Evolutionary conservation across 2,329 filamentous ascomycete genomes (phyloP).

Genomic region (Onygenales sp.): DNA sequence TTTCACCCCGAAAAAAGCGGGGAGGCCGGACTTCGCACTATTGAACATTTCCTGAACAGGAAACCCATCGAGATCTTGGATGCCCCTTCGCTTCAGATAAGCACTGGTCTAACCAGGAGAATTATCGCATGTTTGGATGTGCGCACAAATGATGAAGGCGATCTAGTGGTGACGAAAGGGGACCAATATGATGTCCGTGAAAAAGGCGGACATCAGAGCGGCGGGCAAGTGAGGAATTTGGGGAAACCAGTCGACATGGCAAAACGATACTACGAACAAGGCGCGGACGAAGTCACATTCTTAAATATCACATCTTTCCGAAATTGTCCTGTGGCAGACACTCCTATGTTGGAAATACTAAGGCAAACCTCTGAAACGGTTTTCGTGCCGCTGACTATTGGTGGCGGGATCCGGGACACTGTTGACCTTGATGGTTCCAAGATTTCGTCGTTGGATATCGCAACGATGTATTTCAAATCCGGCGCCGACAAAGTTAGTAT

Average conservation of each 20-base stretch:
- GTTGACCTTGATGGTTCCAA: slow-evolving; percentile 78
- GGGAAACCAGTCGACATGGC: slow-evolving; percentile 97
- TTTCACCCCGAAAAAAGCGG: slow-evolving; percentile 98
- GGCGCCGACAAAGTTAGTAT: slow-evolving; percentile 98
- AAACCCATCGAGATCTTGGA: slow-evolving; percentile 48
- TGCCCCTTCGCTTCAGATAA: slow-evolving; percentile 8
- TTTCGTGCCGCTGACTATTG: slow-evolving; percentile 91
- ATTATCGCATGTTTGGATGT: slow-evolving; percentile 96
- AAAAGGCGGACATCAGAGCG: slow-evolving; percentile 52
- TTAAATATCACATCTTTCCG: slow-evolving; percentile 98
- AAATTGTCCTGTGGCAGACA: slow-evolving; percentile 82
- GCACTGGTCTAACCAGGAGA: slow-evolving; percentile 67
- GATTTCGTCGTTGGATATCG: slow-evolving; percentile 85
- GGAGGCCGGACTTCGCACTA: slow-evolving; percentile 69
- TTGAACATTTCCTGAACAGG: slow-evolving; percentile 80
- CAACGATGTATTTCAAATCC: slow-evolving; percentile 93
- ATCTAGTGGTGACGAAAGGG: slow-evolving; percentile 94
- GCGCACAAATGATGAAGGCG: slow-evolving; percentile 83
- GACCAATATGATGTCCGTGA: slow-evolving; percentile 98
- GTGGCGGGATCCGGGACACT: slow-evolving; percentile 89
- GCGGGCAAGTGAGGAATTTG: slow-evolving; percentile 69
- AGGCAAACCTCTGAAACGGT: slow-evolving; percentile 79
- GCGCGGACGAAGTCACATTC: slow-evolving; percentile 94
- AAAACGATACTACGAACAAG: slow-evolving; percentile 86
- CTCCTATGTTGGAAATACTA: slow-evolving; percentile 93